Base-by-base conservation (phyloP, 768 basidiomycete species). In the Jaapia argillacea region DNA sequence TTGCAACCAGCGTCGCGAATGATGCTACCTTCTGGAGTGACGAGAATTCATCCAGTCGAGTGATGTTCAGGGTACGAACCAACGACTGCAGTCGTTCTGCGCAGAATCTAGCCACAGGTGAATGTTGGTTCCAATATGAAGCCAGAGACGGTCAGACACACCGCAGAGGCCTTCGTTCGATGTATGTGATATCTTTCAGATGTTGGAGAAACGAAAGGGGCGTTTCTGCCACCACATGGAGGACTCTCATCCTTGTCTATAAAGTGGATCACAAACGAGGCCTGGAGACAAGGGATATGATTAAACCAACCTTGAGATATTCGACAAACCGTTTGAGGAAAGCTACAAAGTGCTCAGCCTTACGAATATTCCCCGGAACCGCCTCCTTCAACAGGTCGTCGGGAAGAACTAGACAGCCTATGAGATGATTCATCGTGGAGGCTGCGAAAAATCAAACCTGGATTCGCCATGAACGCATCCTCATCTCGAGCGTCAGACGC, bases 161-260 rank as follows among this genome's bases (percentile, higher is more conserved):
- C 94, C 88, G 76, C 47, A 99, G 65, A 7, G 96, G 96, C 48
- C 93, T 70, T 45, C 87, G 72, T 59, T 99, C 96, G 45, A 99
- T 99, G 59, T 92, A 99, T 12, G 96, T 98, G 48, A 98, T 97
- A 53, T 99, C 96, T 64, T 96, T 98, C 38, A 99, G 71, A 63
- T 99, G 96, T 56, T 97, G 94, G 33, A 99, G 65, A 62, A 99
- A 99, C 2, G 94, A 98, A 22, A 87, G 67, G 0, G 96, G 96
- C 2, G 96, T 99, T 63, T 99, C 96, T 14, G 96, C 96, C 12
- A 99, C 96, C 47, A 99, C 96, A 58, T 98, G 96, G 22, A 97
- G 67, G n/a, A 99, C 96, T 40, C 96, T 81, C 94, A 98, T 98
- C 43, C 96, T 77, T 14, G 94, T 98, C 93, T 97, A 52, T 33